A percentile compares a stretch with the other conserved stretches of the same genome.
Conservation (phyloP, 441 rosid species). For the Dalechampia spathulata region DNA sequence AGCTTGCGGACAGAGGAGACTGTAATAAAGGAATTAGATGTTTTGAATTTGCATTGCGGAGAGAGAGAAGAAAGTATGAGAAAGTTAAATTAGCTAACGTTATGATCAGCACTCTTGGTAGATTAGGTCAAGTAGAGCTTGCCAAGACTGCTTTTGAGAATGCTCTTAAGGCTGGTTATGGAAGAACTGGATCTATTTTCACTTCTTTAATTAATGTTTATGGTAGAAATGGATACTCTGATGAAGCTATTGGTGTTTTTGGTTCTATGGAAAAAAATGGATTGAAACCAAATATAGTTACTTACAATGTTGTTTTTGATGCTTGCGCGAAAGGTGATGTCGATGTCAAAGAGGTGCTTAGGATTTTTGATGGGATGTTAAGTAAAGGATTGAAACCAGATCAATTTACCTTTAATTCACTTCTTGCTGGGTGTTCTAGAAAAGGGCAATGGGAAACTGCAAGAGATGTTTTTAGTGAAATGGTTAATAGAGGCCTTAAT, state of each 20-base stretch:
- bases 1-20: slow-evolving; percentile 71
- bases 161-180: slow-evolving; percentile 68
- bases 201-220: slow-evolving; percentile 78
- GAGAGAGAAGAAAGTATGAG: slow-evolving; percentile 63
- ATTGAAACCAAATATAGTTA: slow-evolving; percentile 78
- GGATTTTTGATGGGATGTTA: slow-evolving; percentile 73
- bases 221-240: slow-evolving; percentile 64
- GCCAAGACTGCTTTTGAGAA: slow-evolving; percentile 59
- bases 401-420: slow-evolving; percentile 72
- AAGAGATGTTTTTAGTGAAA: slow-evolving; percentile 60
- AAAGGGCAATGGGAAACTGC: slow-evolving; percentile 87
- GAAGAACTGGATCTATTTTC: slow-evolving; percentile 70
- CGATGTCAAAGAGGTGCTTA: slow-evolving; percentile 51
- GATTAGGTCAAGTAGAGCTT: slow-evolving; percentile 66
- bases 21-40: slow-evolving; percentile 49
- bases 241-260: slow-evolving; percentile 62
- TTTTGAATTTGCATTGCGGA: slow-evolving; percentile 54
- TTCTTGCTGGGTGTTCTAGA: slow-evolving; percentile 77
- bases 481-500: slow-evolving; percentile 67
- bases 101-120: slow-evolving; percentile 74
- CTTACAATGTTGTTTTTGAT: slow-evolving; percentile 84
- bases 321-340: slow-evolving; percentile 90
- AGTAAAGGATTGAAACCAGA: slow-evolving; percentile 71
- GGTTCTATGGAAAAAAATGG: slow-evolving; percentile 56
- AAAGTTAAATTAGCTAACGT: slow-evolving; percentile 82